Percentiles rank a stretch among this genome's conserved stretches.
These are phyloP conservation scores for Colletotrichum lentis DNA, from an alignment of 2,329 filamentous ascomycete species.

Conservation along the genomic window DNA sequence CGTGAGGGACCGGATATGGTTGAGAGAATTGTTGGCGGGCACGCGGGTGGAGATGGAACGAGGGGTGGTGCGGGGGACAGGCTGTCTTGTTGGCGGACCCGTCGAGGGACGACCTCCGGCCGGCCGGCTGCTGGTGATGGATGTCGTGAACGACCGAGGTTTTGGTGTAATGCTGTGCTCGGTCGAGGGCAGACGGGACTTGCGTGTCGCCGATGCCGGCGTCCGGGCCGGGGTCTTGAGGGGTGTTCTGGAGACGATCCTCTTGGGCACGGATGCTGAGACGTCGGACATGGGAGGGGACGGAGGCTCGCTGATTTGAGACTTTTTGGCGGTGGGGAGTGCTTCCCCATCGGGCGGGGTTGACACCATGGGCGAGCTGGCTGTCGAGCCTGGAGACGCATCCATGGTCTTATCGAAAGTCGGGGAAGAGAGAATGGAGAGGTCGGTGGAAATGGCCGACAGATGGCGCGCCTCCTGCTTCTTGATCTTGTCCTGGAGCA, in stretches of 20 bases:
- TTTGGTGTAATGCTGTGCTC: slow-evolving; percentile 60
- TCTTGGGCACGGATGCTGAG: slow-evolving; percentile 56
- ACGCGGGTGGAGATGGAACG: slow-evolving; percentile 59
- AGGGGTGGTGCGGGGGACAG: slow-evolving; percentile 63
- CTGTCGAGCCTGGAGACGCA: slow-evolving; percentile 80
- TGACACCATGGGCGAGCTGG: slow-evolving; percentile 87
- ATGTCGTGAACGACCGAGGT: slow-evolving; percentile 51
- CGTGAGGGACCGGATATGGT: slow-evolving; percentile 91
- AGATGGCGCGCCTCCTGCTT: slow-evolving; percentile 69
- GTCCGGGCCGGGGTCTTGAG: slow-evolving; percentile 53
- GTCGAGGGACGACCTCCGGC: slow-evolving; percentile 51
- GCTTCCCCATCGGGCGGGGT: slow-evolving; percentile 74
- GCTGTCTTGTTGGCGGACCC: slow-evolving; percentile 54
- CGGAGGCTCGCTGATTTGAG: slow-evolving; percentile 81
- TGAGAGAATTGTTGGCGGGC: slow-evolving; percentile 75
- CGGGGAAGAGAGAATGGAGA: slow-evolving; percentile 73
- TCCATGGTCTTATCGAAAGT: slow-evolving; percentile 76
- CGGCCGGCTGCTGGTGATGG: slow-evolving; percentile 48
- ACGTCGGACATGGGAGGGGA: slow-evolving; percentile 94
- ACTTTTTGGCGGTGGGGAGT: slow-evolving; percentile 56
- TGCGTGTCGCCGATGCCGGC: slow-evolving; percentile 63
- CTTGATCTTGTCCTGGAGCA: slow-evolving; percentile 91
- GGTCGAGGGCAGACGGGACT: slow-evolving; percentile 44
- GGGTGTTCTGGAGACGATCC: slow-evolving; percentile 45
- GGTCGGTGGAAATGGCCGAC: slow-evolving; percentile 67